Conservation (phyloP, 768 basidiomycete species). For the Kwoniella europaea region DNA sequence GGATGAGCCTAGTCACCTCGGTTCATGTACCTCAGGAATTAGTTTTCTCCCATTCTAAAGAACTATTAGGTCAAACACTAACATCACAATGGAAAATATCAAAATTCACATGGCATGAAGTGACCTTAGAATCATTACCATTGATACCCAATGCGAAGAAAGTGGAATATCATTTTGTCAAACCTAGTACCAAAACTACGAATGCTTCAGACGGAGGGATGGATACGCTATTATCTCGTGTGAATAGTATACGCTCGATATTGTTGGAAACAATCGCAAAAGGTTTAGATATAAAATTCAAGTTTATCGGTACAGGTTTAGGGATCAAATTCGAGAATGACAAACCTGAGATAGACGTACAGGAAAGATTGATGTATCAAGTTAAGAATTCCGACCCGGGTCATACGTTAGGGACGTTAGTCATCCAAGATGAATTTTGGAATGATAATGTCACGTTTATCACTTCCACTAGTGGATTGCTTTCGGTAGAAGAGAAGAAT, state of each 20-base stretch:
- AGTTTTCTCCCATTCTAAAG: background rate
- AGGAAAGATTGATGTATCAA: background rate
- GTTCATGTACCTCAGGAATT: background rate
- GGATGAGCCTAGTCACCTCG: background rate
- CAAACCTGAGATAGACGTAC: background rate
- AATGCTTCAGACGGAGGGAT: background rate
- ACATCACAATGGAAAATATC: background rate
- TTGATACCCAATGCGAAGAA: background rate
- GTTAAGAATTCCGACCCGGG: background rate
- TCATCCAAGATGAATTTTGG: constrained; percentile 2
- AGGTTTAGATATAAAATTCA: background rate
- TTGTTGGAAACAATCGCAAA: background rate
- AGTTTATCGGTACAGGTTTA: constrained; percentile 1
- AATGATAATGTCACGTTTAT: background rate
- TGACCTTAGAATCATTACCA: background rate
- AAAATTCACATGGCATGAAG: constrained; percentile 1
- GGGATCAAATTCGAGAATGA: background rate
- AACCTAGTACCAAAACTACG: background rate
- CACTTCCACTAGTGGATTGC: background rate
- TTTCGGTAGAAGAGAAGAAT: background rate
- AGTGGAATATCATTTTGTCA: constrained; percentile 1
- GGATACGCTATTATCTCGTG: background rate
- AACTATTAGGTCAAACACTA: background rate
- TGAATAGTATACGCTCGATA: background rate
- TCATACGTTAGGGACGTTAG: background rate